Conservation (phyloP, 2,329 filamentous ascomycete species). For the Colletotrichum viniferum region DNA sequence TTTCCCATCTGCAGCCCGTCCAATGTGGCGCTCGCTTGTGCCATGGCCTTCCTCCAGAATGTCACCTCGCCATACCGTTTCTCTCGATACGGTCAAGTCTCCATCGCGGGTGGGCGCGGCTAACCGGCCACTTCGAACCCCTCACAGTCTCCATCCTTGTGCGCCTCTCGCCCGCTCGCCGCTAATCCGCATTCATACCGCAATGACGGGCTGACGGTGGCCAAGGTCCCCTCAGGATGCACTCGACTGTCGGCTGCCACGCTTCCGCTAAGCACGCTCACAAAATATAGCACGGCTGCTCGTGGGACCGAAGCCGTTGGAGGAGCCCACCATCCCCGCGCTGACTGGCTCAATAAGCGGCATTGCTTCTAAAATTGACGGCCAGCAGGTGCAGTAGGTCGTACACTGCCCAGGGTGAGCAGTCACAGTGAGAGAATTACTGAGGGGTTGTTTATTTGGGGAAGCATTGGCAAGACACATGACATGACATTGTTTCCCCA, state of each 20-base stretch:
- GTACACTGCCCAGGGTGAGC: background rate
- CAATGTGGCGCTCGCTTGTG: constrained; percentile 3
- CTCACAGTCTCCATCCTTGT: background rate
- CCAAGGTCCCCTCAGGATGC: background rate
- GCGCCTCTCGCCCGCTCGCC: background rate
- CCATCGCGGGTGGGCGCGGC: constrained; percentile 18
- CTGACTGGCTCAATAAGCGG: constrained; percentile 19
- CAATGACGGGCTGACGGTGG: constrained; percentile 11
- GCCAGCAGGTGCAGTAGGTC: background rate
- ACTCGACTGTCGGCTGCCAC: constrained; percentile 1
- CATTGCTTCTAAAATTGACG: background rate
- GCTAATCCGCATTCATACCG: constrained; percentile 1
- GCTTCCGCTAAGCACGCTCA: background rate
- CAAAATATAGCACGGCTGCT: constrained; percentile 16
- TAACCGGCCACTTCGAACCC: constrained; percentile 5
- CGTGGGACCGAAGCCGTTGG: background rate
- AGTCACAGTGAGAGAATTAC: background rate
- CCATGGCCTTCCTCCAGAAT: background rate
- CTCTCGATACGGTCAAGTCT: background rate
- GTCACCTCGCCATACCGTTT: constrained; percentile 3
- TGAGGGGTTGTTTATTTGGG: constrained; percentile 1
- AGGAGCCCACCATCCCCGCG: background rate
- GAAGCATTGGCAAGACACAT: background rate
- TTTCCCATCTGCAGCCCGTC: constrained; percentile 11
- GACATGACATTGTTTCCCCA: background rate